phyloP scores from a whole-genome alignment of 306 rosid genomes.

The Hippophae tibetana region DNA sequence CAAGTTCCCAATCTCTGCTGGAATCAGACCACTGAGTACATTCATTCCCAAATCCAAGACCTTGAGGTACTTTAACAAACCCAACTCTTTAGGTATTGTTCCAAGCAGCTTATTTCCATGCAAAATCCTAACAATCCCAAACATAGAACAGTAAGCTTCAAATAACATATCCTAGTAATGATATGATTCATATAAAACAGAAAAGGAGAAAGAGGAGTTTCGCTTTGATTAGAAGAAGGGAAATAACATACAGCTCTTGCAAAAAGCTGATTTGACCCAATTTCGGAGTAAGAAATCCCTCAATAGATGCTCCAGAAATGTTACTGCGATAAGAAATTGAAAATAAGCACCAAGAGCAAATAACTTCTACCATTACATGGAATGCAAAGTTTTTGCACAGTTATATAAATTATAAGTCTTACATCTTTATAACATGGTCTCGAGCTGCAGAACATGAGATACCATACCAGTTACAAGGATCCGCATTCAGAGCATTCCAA shows the following conservation, averaged over 20 bases:
- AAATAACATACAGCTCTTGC: slow-evolving; percentile 56
- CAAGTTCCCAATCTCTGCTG: slow-evolving; percentile 71
- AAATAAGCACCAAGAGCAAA: slow-evolving; percentile 8
- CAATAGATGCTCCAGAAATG: slow-evolving; percentile 60
- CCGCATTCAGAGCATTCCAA: slow-evolving; percentile 53
- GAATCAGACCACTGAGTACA: slow-evolving; percentile 73
- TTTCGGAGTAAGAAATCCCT: slow-evolving; percentile 70
- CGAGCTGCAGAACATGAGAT: slow-evolving; percentile 42
- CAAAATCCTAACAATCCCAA: slow-evolving; percentile 48
- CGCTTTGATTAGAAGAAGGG: background rate
- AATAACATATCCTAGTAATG: slow-evolving; percentile 1
- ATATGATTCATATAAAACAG: background rate
- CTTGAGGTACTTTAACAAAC: slow-evolving; percentile 48
- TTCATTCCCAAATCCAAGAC: slow-evolving; percentile 84
- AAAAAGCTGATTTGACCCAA: slow-evolving; percentile 66
- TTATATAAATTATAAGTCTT: slow-evolving; percentile 19
- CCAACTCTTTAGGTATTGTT: slow-evolving; percentile 64
- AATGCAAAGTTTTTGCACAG: background rate
- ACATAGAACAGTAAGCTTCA: slow-evolving; percentile 18
- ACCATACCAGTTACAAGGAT: slow-evolving; percentile 77
- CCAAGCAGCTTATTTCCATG: slow-evolving; percentile 74
- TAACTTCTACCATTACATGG: slow-evolving; percentile 14
- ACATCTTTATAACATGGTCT: slow-evolving; percentile 67
- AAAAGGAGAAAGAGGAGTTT: background rate
- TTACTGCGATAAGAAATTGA: slow-evolving; percentile 47